Conservation (phyloP, 805 yeast species). For the Spathaspora boniae region DNA sequence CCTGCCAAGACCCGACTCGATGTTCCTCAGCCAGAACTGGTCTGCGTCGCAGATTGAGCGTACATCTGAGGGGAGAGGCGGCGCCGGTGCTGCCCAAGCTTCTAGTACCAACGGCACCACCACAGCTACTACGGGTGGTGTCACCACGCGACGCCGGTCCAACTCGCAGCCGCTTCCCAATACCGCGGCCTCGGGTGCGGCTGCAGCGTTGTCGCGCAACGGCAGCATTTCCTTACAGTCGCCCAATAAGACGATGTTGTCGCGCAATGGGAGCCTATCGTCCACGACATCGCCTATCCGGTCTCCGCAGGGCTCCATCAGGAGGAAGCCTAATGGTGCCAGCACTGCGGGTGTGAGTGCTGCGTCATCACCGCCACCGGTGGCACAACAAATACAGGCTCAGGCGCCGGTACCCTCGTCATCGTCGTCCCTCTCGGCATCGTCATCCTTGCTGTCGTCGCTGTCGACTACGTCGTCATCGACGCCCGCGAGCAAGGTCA, state of each 20-base stretch:
- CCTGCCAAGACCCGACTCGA: constrained; percentile 22
- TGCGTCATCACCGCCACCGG: constrained; percentile 12
- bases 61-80: neutral
- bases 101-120: too few species aligned
- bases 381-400: neutral
- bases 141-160: constrained; percentile 26
- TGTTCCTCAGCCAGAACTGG: constrained; percentile 19
- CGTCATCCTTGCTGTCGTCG: constrained; percentile 11
- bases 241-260: too few species aligned
- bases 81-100: too few species aligned
- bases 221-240: constrained; percentile 8
- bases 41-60: constrained; percentile 10
- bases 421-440: constrained; percentile 3
- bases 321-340: constrained; percentile 17
- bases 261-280: too few species aligned
- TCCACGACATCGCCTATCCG: too few species aligned
- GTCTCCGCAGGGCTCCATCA: constrained; percentile 5
- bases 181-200: constrained; percentile 31
- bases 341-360: too few species aligned
- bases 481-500: constrained; percentile 11
- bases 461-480: constrained; percentile 13
- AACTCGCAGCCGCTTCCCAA: constrained; percentile 31
- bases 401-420: neutral
- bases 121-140: neutral
- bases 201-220: constrained; percentile 23